phyloP scores from a whole-genome alignment of 768 basidiomycete genomes.

The Aureoboletus auriporus region DNA sequence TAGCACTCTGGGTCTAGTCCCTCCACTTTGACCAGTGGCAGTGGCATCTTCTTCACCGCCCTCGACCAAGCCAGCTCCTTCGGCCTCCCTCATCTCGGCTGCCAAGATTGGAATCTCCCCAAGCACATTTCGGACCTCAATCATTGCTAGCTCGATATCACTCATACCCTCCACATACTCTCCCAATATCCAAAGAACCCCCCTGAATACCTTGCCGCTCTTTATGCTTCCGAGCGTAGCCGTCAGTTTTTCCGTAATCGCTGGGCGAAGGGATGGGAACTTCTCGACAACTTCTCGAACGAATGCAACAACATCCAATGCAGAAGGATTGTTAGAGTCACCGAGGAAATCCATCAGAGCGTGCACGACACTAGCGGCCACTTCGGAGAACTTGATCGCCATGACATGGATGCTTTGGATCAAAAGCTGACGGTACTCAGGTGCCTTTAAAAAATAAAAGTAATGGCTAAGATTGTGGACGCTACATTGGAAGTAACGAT shows the following conservation, averaged over 20 bases:
- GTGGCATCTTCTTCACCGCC: conserved; percentile 42
- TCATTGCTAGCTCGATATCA: conserved; percentile 72
- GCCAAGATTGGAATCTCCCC: conserved; percentile 98
- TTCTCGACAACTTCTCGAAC: conserved; percentile 95
- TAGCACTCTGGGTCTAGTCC: conserved; percentile 70
- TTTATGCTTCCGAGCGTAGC: conserved; percentile 82
- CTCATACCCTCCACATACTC: conserved; percentile 74
- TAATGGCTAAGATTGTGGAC: neutral
- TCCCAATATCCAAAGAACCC: conserved; percentile 96
- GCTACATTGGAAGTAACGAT: neutral
- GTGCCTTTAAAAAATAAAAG: conserved; percentile 48
- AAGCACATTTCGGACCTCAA: conserved; percentile 76
- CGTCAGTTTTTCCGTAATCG: conserved; percentile 84
- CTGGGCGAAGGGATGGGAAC: conserved; percentile 80
- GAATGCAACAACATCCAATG: conserved; percentile 90
- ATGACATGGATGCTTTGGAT: conserved; percentile 97
- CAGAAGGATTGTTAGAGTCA: conserved; percentile 92
- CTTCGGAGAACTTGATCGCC: conserved; percentile 94
- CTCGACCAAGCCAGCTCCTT: conserved; percentile 47
- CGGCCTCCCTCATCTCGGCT: conserved; percentile 77
- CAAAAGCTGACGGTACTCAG: conserved; percentile 93
- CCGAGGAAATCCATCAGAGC: conserved; percentile 92
- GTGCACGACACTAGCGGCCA: conserved; percentile 93
- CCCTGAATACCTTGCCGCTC: conserved; percentile 95
- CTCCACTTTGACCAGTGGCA: conserved; percentile 34